phyloP scores from a whole-genome alignment of 2,329 filamentous ascomycete genomes.

The Trichoderma sp. region DNA sequence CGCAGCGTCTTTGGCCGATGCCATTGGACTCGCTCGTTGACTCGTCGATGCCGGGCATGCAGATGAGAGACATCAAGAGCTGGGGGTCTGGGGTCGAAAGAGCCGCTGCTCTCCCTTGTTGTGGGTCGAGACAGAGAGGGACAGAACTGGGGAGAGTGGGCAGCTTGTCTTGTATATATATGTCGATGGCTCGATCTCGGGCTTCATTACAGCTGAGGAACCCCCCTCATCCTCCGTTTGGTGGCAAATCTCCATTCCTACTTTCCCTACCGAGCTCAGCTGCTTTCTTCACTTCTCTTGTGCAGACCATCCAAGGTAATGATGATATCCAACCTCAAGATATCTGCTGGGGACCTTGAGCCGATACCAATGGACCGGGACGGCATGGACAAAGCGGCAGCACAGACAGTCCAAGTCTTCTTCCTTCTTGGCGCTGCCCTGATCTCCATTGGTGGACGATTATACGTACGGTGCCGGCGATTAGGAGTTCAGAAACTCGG shows the following conservation, averaged over 20 bases:
- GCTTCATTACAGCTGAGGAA: conserved; percentile 15
- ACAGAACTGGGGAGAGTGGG: conserved; percentile 6
- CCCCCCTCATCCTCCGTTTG: not conserved
- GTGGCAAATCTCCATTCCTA: conserved; percentile 6
- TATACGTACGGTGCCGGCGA: not conserved
- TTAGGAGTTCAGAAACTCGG: conserved; percentile 8
- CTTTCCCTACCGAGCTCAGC: not conserved
- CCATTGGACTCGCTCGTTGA: not conserved
- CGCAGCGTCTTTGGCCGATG: not conserved
- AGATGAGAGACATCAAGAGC: conserved; percentile 17
- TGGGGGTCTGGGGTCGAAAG: conserved; percentile 21
- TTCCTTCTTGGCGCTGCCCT: conserved; percentile 10
- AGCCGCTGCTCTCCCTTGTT: conserved; percentile 11
- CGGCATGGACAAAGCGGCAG: not conserved
- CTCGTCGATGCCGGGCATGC: conserved; percentile 6
- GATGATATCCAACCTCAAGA: not conserved
- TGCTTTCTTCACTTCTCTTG: not conserved
- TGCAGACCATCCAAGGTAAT: not conserved
- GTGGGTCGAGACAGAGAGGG: conserved; percentile 14
- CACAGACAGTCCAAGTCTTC: conserved; percentile 1
- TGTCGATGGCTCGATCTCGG: conserved; percentile 18
- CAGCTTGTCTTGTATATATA: conserved; percentile 14
- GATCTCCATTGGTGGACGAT: not conserved
- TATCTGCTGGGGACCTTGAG: not conserved
- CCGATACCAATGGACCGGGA: not conserved